phyloP scores from a whole-genome alignment of 352 stramenopile genomes.

The Phytophthora citrophthora region DNA sequence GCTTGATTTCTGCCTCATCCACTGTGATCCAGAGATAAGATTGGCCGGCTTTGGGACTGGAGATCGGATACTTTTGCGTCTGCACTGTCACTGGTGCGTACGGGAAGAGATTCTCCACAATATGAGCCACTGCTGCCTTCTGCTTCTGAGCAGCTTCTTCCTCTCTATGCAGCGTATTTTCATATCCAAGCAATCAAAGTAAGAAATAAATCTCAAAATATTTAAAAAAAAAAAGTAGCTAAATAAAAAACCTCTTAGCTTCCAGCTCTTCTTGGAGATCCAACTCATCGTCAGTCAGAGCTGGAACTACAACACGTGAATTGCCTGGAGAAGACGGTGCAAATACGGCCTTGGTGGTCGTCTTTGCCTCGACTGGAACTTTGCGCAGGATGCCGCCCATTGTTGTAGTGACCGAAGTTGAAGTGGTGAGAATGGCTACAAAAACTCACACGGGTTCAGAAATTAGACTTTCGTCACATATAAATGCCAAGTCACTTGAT shows the following conservation, averaged over 20 bases:
- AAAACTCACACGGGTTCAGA: conserved; percentile 13
- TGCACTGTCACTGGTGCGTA: conserved; percentile 80
- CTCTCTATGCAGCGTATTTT: conserved; percentile 30
- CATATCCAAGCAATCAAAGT: not conserved
- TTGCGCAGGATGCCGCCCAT: conserved; percentile 65
- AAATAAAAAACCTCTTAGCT: conserved; percentile 43
- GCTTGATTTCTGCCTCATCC: conserved; percentile 72
- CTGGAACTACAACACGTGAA: conserved; percentile 24
- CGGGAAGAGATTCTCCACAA: conserved; percentile 81
- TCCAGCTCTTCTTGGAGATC: conserved; percentile 67
- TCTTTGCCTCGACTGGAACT: not conserved
- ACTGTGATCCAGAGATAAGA: conserved; percentile 81
- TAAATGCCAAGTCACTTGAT: conserved; percentile 15
- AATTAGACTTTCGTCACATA: conserved; percentile 20
- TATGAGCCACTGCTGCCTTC: conserved; percentile 60
- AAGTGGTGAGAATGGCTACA: conserved; percentile 12
- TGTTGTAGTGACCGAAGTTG: conserved; percentile 8
- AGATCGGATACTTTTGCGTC: conserved; percentile 69
- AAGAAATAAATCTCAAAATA: no score
- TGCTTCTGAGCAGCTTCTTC: conserved; percentile 56
- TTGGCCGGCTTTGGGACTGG: conserved; percentile 63
- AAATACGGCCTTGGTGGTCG: conserved; percentile 24
- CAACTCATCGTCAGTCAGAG: conserved; percentile 47
- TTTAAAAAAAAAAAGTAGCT: not conserved
- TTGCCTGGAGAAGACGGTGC: conserved; percentile 24